Percentiles rank a stretch among this genome's conserved stretches.
phyloP scores from a whole-genome alignment of 2,329 filamentous ascomycete species.

The Hypoxylon sp. region DNA sequence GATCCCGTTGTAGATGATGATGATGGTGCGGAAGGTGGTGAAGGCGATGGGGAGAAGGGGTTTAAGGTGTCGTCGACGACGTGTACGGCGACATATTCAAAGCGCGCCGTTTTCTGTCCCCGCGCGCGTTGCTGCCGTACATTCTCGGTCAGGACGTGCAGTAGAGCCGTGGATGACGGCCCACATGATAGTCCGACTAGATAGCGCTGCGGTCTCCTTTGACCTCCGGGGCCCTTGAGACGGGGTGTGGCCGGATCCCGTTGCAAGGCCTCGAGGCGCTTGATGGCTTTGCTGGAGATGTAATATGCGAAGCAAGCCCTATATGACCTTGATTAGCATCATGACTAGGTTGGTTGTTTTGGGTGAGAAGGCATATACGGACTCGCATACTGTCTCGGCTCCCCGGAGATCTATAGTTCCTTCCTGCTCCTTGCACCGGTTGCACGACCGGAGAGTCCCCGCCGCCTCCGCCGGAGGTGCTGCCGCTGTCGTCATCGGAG shows the following conservation, averaged over 20 bases:
- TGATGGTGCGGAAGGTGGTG: not conserved
- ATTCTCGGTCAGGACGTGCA: slow-evolving; percentile 82
- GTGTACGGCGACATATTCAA: slow-evolving; percentile 75
- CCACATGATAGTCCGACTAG: slow-evolving; percentile 88
- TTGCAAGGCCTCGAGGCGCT: slow-evolving; percentile 72
- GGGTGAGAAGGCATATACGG: slow-evolving; percentile 8
- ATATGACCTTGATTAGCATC: not conserved
- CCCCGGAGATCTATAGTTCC: slow-evolving; percentile 52
- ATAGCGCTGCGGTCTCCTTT: slow-evolving; percentile 65
- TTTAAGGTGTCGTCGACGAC: slow-evolving; percentile 60
- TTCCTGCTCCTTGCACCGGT: slow-evolving; percentile 54
- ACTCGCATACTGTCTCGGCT: slow-evolving; percentile 52
- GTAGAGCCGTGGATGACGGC: slow-evolving; percentile 81
- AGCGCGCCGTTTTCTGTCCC: slow-evolving; percentile 65
- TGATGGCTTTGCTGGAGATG: slow-evolving; percentile 82
- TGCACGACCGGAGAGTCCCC: slow-evolving; percentile 47
- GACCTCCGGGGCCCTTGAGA: slow-evolving; percentile 41
- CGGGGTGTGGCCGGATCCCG: slow-evolving; percentile 61
- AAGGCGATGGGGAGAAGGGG: not conserved
- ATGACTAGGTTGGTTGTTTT: too few relatives aligned
- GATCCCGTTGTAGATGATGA: not conserved
- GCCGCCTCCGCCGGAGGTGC: slow-evolving; percentile 32
- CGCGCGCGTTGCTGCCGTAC: slow-evolving; percentile 75
- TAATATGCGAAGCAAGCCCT: slow-evolving; percentile 85
- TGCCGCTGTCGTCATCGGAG: slow-evolving; percentile 43